Evolutionary conservation across 2,329 filamentous ascomycete species (phyloP).

Genomic region (Decorospora gaudefroyi): DNA sequence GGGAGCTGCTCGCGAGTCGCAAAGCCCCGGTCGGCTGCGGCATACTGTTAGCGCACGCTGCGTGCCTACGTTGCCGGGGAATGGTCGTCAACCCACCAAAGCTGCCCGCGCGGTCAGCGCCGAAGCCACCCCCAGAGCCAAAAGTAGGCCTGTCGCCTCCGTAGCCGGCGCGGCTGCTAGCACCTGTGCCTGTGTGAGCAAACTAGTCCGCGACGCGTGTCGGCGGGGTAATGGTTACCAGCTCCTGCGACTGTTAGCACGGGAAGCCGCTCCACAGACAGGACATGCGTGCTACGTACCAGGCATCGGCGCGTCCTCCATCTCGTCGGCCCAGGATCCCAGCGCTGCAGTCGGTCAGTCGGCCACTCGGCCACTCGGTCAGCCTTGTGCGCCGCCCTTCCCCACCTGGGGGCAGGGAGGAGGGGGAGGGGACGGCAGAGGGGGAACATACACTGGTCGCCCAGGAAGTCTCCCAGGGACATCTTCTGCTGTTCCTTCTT

Average conservation of each 20-base stretch:
- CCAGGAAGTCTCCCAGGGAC: constrained; percentile 94
- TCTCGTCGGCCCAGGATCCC: constrained; percentile 98
- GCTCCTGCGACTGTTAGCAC: constrained; percentile 37
- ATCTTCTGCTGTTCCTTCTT: constrained; percentile 96
- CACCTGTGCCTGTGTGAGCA: constrained; percentile 38
- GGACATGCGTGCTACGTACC: constrained; percentile 60
- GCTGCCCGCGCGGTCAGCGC: constrained; percentile 45
- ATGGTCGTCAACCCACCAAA: constrained; percentile 41
- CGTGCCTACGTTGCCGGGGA: too few relatives aligned
- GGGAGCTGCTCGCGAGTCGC: constrained; percentile 73
- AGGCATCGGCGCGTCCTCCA: constrained; percentile 80
- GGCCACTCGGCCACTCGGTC: too few relatives aligned
- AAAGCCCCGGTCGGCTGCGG: constrained; percentile 39
- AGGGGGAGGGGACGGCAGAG: constrained; percentile 25
- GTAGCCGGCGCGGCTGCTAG: constrained; percentile 52
- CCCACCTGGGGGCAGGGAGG: constrained; percentile 18
- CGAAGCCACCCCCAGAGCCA: constrained; percentile 49
- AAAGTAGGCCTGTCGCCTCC: constrained; percentile 56
- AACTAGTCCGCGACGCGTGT: constrained; percentile 3
- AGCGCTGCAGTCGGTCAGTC: constrained; percentile 59
- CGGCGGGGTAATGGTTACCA: constrained; percentile 32
- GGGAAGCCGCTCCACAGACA: background rate
- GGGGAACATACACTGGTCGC: constrained; percentile 75
- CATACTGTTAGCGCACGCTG: constrained; percentile 15
- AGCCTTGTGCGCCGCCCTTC: constrained; percentile 34